These are phyloP conservation scores for Pseudogymnoascus sp. DNA, from an alignment of 2,329 filamentous ascomycete genomes.

Conservation along the genomic window DNA sequence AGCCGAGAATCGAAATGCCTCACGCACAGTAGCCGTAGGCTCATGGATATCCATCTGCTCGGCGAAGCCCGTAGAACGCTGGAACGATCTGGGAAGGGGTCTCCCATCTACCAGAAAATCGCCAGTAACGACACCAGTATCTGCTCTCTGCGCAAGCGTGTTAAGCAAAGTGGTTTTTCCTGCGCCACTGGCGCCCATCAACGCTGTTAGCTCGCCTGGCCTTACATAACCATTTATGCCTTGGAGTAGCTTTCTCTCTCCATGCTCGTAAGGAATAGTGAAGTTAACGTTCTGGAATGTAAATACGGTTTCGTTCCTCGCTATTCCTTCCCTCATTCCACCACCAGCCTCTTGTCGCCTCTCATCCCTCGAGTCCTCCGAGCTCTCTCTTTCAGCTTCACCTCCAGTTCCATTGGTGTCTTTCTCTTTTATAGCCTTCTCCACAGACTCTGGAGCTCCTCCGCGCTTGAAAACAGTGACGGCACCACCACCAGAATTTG, in stretches of 20 bases:
- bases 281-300: slow-evolving; percentile 56
- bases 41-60: slow-evolving; percentile 60
- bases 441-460: slow-evolving; percentile 50
- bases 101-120: slow-evolving; percentile 56
- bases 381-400: slow-evolving; percentile 23
- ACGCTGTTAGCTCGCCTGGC: slow-evolving; percentile 52
- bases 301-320: slow-evolving; percentile 53
- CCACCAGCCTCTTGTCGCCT: slow-evolving; percentile 24
- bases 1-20: slow-evolving; percentile 56
- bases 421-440: slow-evolving; percentile 45
- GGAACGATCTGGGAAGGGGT: slow-evolving; percentile 50
- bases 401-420: slow-evolving; percentile 18
- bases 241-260: slow-evolving; percentile 50
- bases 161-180: slow-evolving; percentile 62
- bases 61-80: slow-evolving; percentile 56
- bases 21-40: slow-evolving; percentile 53
- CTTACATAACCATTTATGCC: slow-evolving; percentile 56
- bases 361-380: slow-evolving; percentile 16
- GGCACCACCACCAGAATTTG: slow-evolving; percentile 50
- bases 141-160: slow-evolving; percentile 55
- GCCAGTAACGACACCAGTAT: slow-evolving; percentile 55
- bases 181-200: slow-evolving; percentile 56
- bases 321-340: slow-evolving; percentile 39
- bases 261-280: slow-evolving; percentile 60
- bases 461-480: slow-evolving; percentile 57